Percentiles rank a stretch among this genome's conserved stretches.
Evolutionary conservation across 1,284 basidiomycete species (phyloP).

Genomic region (Prillingera fragicola): DNA sequence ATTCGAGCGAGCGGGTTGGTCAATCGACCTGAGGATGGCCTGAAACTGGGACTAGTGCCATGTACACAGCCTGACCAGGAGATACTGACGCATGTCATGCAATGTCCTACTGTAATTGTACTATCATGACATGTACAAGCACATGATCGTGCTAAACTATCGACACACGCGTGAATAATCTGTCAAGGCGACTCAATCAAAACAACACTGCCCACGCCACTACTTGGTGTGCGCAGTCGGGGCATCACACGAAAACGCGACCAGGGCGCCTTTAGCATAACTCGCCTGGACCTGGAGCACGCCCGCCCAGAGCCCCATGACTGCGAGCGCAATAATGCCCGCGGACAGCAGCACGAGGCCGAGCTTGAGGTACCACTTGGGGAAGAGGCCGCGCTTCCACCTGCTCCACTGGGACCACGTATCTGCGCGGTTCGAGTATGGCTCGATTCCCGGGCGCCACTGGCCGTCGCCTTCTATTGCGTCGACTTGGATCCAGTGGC

Average conservation of each 20-base stretch:
- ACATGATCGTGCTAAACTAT: too few relatives aligned
- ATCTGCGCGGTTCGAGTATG: slow-evolving; percentile 15
- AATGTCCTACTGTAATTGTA: too few relatives aligned
- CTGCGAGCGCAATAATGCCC: background rate
- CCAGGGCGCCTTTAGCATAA: slow-evolving; percentile 1
- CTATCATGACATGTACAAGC: too few relatives aligned
- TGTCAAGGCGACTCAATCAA: too few relatives aligned
- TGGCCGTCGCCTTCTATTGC: slow-evolving; percentile 8
- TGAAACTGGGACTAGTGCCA: too few relatives aligned
- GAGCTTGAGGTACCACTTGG: slow-evolving; percentile 17
- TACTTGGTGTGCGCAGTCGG: too few relatives aligned
- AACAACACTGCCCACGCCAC: too few relatives aligned
- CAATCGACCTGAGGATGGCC: too few relatives aligned
- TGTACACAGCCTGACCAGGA: too few relatives aligned
- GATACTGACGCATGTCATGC: too few relatives aligned
- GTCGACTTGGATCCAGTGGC: slow-evolving; percentile 20
- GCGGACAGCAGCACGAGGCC: slow-evolving; percentile 11
- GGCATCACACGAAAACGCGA: slow-evolving; percentile 12
- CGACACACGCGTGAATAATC: too few relatives aligned
- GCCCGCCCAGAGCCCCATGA: slow-evolving; percentile 8
- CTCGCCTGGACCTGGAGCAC: slow-evolving; percentile 8
- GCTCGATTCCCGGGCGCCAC: slow-evolving; percentile 16
- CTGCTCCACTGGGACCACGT: slow-evolving; percentile 10
- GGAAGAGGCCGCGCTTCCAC: slow-evolving; percentile 16
- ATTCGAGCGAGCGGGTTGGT: too few relatives aligned